Base-by-base conservation (phyloP, 1,139 yeast genomes). In the Suhomyces anneliseae region DNA sequence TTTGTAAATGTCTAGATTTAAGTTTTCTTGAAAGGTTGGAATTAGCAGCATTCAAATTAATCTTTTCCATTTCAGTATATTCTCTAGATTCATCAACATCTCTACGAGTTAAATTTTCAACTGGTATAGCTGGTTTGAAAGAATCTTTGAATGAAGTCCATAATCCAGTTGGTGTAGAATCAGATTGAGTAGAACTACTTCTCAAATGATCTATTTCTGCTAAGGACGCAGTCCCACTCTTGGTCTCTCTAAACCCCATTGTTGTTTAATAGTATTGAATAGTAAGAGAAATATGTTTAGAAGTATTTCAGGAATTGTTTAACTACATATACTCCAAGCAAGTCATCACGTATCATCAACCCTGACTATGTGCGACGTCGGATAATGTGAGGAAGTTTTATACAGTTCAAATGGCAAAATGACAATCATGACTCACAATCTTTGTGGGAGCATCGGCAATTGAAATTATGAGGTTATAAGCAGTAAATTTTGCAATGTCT, bases 1-100 rank as follows among this genome's bases (percentile, higher is more conserved):
- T 74, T 59, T 81, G 85, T 42, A 83, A 66, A 54, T 82, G 87
- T 46, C 85, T 70, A 60, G 69, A 54, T 47, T 67, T 69, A 47
- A 71, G 62, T 33, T 61, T 62, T 53, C 76, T 59, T 29, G 69
- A 61, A 42, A 74, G 65, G 42, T 69, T 73, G 32, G 78, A 69
- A 50, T 70, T 69, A 27, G 77, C 73, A 0, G 77, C 61, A 36
- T 63, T 68, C 24, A 64, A 45, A 44, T 71, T 71, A 42, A 73
- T 72, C 46, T 57, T 65, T 51, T 72, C 74, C 39, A 71, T 56
- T 36, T 69, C 73, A 4, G 70, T 65, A 36, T 71, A 55, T 10
- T 56, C 59, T 31, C 53, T 58, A 27, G 46, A 47, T 10, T 57
- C 59, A 12, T 52, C 56, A 10, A 52, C 54, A 37, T 50, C 44